Base-by-base conservation (phyloP, 495 filamentous ascomycete species). In the Aspergillus haitiensis region DNA sequence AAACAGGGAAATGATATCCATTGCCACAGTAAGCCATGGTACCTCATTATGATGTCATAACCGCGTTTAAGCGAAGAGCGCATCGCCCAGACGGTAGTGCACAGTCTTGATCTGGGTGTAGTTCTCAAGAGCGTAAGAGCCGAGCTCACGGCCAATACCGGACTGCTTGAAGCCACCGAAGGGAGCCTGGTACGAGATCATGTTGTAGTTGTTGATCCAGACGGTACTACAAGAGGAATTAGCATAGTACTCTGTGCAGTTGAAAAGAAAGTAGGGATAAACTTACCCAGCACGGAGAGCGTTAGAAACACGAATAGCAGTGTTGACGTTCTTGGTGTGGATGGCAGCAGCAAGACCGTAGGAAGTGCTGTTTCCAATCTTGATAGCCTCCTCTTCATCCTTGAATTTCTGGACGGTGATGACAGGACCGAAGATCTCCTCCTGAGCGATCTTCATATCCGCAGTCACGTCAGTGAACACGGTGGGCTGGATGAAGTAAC, bases 361-460 rank as follows among this genome's bases (percentile, higher is more conserved):
- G 59, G 72, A 85, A 70, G 88, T 89, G 76, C 84, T 79, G 83
- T 98, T 97, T 63, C 84, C 92, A 49, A 91, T 76, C 60, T 82
- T 78, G 76, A 97, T 86, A 62, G 85, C 89, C 55, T 98, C 93
- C 10, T 87, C 92, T 75, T 91, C 87, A 63, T 84, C 87, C 79
- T 87, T 88, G 84, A 98, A 97, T 79, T 97, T 98, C 79, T 91
- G 85, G 66, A 98, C 89, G 54, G 89, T 86, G 78, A 91, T 90
- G 59, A 98, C 93, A 54, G 93, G 93, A 53, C 93, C 93, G 76
- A 98, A 98, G 77, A 98, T 97, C 80, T 98, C 93, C 79, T 98
- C 93, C 79, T 93, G 87, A 84, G 93, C 89, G 74, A 98, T 97
- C 88, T 96, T 96, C 93, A 98, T 97, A 74, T 96, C 83, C 59